Evolutionary conservation across 768 basidiomycete genomes (phyloP), one percentile per base, ranked within the genome.

Genomic region (Pisolithus microcarpus): DNA sequence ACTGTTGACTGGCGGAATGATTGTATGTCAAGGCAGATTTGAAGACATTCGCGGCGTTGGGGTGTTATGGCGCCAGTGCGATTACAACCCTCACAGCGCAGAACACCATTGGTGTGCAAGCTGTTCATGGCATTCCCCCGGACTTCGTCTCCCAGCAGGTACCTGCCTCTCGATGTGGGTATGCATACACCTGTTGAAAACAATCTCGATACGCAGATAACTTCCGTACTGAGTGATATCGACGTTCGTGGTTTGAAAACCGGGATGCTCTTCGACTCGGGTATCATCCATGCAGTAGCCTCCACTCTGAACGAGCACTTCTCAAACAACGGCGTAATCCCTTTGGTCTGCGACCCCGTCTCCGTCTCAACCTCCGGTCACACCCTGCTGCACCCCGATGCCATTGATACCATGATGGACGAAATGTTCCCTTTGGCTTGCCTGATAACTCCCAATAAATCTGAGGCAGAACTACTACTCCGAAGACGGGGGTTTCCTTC

Each of bases 281-380:
- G 68, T 0, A 80, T 74, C 42, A 78, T 80, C 21, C 67, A 62
- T 10, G 71, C 75, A 0, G 74, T 91, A 4, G 76, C 78, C 2
- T 53, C 65, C 2, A 70, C 77, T 10, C 73, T 93, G 39, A 74
- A 65, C 39, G 39, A 56, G 0, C 69, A 74, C 54, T 79, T 75
- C 59, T 48, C 57, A 16, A 34, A 51, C 5, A 54, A 60, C 10
- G 52, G 52, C 9, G 55, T 67, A 26, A 76, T 82, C 0, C 79
- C 81, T 1, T 69, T 93, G 18, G 79, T 95, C 24, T 81, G 89
- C 53, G 93, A 97, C 62, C 92, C 93, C 0, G 92, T 97, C 9
- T 91, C 84, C 60, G 87, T 95, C 1, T 91, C 90, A 3, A 95
- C 93, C 0, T 91, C 89, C 0, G 91, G 91, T 2, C 88, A 93